Evolutionary conservation across 768 basidiomycete genomes (phyloP), one percentile per base, ranked within the genome.

Genomic region (Saitozyma sp.): DNA sequence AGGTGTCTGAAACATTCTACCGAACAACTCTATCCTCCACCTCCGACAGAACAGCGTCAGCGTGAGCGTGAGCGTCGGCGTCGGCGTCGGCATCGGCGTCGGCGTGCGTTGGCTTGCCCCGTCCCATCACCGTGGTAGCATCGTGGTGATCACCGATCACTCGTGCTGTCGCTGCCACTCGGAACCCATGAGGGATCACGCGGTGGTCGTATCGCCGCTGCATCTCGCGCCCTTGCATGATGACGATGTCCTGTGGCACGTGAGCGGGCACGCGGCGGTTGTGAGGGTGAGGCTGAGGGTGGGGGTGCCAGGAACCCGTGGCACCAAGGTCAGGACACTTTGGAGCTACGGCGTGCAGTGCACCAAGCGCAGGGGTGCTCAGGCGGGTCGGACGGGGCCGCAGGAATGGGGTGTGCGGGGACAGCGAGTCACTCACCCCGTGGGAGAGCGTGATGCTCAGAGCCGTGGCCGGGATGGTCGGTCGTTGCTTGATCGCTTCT

Each of bases 151-250:
- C 29, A 14, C 63, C 64, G 50, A 73, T 73, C 20, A 54, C 54
- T 45, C 73, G 50, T 19, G 73, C 68, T 5, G 70, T 70, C 11
- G 70, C 71, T 9, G 70, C 70, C 13, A 74, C 60, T 50, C 72
- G 58, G 39, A 70, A 62, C 8, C 70, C 72, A 13, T 42, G 41
- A 20, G 73, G 73, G 11, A 70, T 48, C 8, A 71, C 73, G 17
- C 67, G 50, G 54, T 74, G 75, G 56, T 66, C 65, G 46, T 69
- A 76, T n/a, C n/a, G 39, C 19, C 61, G 54, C 61, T 76, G 74
- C 39, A 76, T 60, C 17, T 66, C 58, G 13, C 56, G 20, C 6
- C 74, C 74, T 39, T 66, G 49, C 71, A 73, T 75, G 53, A 73
- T 67, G 48, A 75, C 56, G 10, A 75, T 62, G 42, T 73, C 71